Conservation (phyloP, 2,329 filamentous ascomycete genomes). For the Alternaria sp. region DNA sequence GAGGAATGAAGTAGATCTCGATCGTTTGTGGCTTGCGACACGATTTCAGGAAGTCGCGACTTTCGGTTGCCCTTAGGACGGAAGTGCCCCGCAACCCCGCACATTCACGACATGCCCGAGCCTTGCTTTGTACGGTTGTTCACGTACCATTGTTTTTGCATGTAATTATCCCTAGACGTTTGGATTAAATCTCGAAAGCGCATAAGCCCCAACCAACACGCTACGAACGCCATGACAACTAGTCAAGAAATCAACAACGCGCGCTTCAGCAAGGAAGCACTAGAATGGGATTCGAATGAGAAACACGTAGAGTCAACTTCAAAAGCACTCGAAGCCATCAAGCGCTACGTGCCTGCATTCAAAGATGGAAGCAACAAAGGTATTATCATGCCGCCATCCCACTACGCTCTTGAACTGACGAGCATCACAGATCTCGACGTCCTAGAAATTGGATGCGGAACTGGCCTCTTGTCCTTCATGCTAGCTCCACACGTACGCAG, state of each 20-base stretch:
- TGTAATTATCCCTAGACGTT: too few species aligned
- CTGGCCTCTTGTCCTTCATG: constrained; percentile 60
- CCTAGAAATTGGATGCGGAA: constrained; percentile 65
- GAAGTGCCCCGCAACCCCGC: neutral
- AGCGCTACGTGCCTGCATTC: constrained; percentile 47
- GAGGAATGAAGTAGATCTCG: neutral
- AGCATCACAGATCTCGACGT: constrained; percentile 49
- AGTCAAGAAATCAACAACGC: constrained; percentile 46
- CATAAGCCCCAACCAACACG: neutral
- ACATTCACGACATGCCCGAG: too few species aligned
- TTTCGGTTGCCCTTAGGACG: neutral
- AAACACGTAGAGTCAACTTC: constrained; percentile 55
- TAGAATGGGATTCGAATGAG: constrained; percentile 62
- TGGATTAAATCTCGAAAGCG: too few species aligned
- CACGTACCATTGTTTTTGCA: too few species aligned
- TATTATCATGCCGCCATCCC: neutral
- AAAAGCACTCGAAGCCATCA: constrained; percentile 55
- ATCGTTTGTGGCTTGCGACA: neutral
- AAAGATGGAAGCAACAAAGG: constrained; percentile 36
- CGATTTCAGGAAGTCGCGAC: neutral
- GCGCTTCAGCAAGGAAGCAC: constrained; percentile 63
- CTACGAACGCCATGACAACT: neutral
- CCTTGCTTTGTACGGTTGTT: too few species aligned
- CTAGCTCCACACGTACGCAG: constrained; percentile 57
- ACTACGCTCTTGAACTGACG: neutral